Conservation (phyloP, 2,329 filamentous ascomycete genomes). For the Neonectria hederae region DNA sequence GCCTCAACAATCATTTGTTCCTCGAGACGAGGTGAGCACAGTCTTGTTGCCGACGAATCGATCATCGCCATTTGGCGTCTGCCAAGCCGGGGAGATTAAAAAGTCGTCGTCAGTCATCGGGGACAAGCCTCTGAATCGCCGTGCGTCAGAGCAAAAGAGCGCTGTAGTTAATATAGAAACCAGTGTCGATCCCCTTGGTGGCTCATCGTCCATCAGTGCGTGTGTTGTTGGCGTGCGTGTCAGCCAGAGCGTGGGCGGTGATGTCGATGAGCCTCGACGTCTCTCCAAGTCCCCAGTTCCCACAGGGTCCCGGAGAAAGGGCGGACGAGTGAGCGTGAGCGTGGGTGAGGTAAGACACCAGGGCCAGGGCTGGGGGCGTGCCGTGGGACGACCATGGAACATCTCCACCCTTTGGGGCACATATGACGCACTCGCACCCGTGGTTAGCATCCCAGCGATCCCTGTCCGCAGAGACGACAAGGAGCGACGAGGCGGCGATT, state of each 20-base stretch:
- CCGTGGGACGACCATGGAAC: slow-evolving; percentile 34
- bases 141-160: slow-evolving; percentile 11
- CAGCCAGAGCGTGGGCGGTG: background rate
- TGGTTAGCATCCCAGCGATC: slow-evolving; percentile 20
- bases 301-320: slow-evolving; percentile 5
- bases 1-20: slow-evolving; percentile 21
- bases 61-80: slow-evolving; percentile 3
- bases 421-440: slow-evolving; percentile 44
- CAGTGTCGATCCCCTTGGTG: slow-evolving; percentile 31
- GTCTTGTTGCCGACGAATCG: slow-evolving; percentile 11
- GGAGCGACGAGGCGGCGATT: slow-evolving; percentile 17
- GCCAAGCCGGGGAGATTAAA: slow-evolving; percentile 20
- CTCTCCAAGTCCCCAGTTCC: background rate
- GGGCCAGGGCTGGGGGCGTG: slow-evolving; percentile 33
- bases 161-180: slow-evolving; percentile 27
- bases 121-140: slow-evolving; percentile 18
- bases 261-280: background rate
- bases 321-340: slow-evolving; percentile 18
- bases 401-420: slow-evolving; percentile 37
- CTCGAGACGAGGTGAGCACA: slow-evolving; percentile 9
- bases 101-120: slow-evolving; percentile 17
- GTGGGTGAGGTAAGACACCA: slow-evolving; percentile 37
- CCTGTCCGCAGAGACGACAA: slow-evolving; percentile 37
- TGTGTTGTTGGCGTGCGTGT: slow-evolving; percentile 21
- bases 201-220: slow-evolving; percentile 18